Percentiles rank a stretch among this genome's conserved stretches.
phyloP scores from a whole-genome alignment of 2,329 filamentous ascomycete species.

The Colletotrichum lini region DNA sequence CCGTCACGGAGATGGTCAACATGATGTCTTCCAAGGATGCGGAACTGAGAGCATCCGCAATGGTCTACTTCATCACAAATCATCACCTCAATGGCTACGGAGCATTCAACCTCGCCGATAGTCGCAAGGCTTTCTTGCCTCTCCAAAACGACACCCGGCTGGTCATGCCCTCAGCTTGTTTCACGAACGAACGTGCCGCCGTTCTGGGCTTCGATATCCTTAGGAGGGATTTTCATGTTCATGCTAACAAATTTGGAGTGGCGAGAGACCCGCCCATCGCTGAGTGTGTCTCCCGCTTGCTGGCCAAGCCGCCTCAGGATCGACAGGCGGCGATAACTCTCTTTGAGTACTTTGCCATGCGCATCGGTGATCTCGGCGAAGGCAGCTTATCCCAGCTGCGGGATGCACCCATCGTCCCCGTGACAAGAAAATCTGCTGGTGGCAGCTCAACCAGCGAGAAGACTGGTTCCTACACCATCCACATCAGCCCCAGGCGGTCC shows the following conservation, averaged over 20 bases:
- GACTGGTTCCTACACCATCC: conserved; percentile 55
- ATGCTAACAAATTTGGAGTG: conserved; percentile 84
- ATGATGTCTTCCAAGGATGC: conserved; percentile 79
- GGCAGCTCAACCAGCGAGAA: conserved; percentile 43
- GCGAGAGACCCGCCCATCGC: conserved; percentile 83
- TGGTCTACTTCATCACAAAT: conserved; percentile 87
- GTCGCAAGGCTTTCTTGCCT: conserved; percentile 77
- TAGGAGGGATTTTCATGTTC: conserved; percentile 79
- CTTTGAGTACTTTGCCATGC: conserved; percentile 87
- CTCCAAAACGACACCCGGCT: conserved; percentile 76
- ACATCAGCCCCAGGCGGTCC: conserved; percentile 79
- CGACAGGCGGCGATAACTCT: conserved; percentile 76
- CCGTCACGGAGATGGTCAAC: conserved; percentile 80
- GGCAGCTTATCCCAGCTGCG: conserved; percentile 73
- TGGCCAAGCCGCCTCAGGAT: conserved; percentile 79
- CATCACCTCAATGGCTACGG: conserved; percentile 84
- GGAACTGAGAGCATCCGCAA: conserved; percentile 74
- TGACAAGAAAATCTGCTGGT: conserved; percentile 55
- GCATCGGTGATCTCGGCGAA: conserved; percentile 80
- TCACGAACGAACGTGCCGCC: conserved; percentile 82
- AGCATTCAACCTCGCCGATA: conserved; percentile 70
- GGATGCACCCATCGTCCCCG: conserved; percentile 80
- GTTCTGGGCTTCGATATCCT: conserved; percentile 88
- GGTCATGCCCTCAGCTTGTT: conserved; percentile 83
- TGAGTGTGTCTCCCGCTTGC: conserved; percentile 81